Evolutionary conservation across 495 filamentous ascomycete genomes (phyloP).

Genomic region (Symbiotaphrina buchneri): DNA sequence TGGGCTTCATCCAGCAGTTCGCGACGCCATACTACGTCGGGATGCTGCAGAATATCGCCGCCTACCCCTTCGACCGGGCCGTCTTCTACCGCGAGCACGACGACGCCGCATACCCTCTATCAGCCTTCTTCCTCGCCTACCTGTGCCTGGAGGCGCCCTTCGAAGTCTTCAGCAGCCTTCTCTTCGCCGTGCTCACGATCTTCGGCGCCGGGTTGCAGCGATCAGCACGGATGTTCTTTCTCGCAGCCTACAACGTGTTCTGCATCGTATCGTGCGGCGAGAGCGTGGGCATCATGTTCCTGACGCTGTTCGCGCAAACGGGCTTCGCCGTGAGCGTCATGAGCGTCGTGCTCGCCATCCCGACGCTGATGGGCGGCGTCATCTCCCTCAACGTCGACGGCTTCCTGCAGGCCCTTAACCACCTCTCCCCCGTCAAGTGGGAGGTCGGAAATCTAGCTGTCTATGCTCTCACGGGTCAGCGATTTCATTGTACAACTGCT

Average conservation of each 20-base stretch:
- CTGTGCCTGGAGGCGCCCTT: slow-evolving; percentile 45
- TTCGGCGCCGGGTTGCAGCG: slow-evolving; percentile 39
- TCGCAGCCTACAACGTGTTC: slow-evolving; percentile 42
- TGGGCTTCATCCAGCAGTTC: slow-evolving; percentile 49
- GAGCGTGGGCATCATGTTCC: slow-evolving; percentile 59
- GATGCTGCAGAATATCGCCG: slow-evolving; percentile 56
- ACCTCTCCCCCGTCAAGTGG: slow-evolving; percentile 48
- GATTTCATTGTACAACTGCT: slow-evolving; percentile 32
- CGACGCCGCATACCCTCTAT: slow-evolving; percentile 40
- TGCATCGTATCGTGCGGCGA: slow-evolving; percentile 52
- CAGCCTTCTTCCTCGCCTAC: slow-evolving; percentile 46
- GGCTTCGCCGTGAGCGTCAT: slow-evolving; percentile 54
- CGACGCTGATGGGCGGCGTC: slow-evolving; percentile 42
- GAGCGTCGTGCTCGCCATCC: slow-evolving; percentile 36
- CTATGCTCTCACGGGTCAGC: slow-evolving; percentile 28
- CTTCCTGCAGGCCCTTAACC: slow-evolving; percentile 43
- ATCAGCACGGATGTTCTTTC: slow-evolving; percentile 36
- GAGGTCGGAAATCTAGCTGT: slow-evolving; percentile 35
- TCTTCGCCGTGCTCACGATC: slow-evolving; percentile 35
- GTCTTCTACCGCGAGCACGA: slow-evolving; percentile 50
- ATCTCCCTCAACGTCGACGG: slow-evolving; percentile 41
- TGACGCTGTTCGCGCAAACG: slow-evolving; percentile 48
- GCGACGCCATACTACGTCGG: slow-evolving; percentile 49
- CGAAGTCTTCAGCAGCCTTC: slow-evolving; percentile 34
- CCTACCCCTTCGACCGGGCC: slow-evolving; percentile 45